Evolutionary conservation across 192 early-diverging fungal species (phyloP).

Genomic region (Mortierella hygrophila): DNA sequence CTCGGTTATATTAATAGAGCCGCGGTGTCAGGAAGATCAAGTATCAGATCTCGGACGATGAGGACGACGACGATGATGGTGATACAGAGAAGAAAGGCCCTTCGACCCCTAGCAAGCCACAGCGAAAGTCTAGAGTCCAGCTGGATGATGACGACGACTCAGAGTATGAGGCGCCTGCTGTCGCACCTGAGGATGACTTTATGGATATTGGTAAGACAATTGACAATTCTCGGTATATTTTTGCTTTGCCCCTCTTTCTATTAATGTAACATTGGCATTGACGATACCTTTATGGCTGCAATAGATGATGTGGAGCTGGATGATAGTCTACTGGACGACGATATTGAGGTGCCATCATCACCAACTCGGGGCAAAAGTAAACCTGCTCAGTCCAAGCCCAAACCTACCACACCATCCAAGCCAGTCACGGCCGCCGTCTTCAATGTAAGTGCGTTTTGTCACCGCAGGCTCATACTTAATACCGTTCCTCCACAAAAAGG

Average conservation of each 20-base stretch:
- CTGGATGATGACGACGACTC: constrained; percentile 44
- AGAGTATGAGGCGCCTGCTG: constrained; percentile 43
- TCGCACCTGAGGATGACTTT: constrained; percentile 43
- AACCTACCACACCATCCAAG: neutral
- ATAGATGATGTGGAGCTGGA: constrained; percentile 26
- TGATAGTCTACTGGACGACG: constrained; percentile 17
- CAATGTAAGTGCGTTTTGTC: constrained; percentile 13
- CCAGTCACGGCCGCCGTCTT: constrained; percentile 18
- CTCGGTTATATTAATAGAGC: constrained; percentile 15
- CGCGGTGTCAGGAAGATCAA: constrained; percentile 34
- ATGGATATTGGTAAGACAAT: constrained; percentile 43
- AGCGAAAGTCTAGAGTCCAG: constrained; percentile 14
- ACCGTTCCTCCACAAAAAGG: no score
- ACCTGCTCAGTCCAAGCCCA: neutral
- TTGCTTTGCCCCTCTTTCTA: neutral
- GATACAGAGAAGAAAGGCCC: neutral
- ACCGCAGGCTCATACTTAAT: neutral
- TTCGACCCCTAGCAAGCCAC: constrained; percentile 10
- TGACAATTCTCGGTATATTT: no score
- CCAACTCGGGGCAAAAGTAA: constrained; percentile 7
- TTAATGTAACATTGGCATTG: neutral
- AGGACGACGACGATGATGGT: constrained; percentile 32
- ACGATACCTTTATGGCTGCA: neutral
- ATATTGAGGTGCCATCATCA: constrained; percentile 27
- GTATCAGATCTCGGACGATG: constrained; percentile 39